A percentile compares a stretch with the other conserved stretches of the same genome.
Conservation (phyloP, 208 protist species). For the Trypanosomatidae sp. region DNA sequence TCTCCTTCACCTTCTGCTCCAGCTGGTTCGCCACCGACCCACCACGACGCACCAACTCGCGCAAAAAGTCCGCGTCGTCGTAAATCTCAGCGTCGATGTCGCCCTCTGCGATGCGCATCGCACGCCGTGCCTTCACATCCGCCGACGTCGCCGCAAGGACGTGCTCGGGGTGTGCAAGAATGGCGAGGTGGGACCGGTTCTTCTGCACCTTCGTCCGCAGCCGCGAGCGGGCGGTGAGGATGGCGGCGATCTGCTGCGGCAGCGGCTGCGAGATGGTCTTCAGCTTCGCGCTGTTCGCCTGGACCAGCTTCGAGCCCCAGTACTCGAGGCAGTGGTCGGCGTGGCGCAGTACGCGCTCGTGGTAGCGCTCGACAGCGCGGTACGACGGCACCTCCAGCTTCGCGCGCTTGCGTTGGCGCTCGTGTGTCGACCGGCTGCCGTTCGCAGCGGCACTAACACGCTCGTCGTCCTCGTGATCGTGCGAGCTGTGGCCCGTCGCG, state of each 20-base stretch:
- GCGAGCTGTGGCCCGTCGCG: constrained; percentile 10
- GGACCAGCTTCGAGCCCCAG: constrained; percentile 76
- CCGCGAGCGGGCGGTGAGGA: constrained; percentile 59
- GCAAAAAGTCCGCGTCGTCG: constrained; percentile 80
- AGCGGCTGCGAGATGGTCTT: constrained; percentile 73
- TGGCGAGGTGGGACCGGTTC: constrained; percentile 62
- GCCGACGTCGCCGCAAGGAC: constrained; percentile 28
- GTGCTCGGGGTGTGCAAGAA: constrained; percentile 75
- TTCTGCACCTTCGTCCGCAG: constrained; percentile 71
- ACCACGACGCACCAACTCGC: constrained; percentile 72
- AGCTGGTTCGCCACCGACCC: constrained; percentile 52
- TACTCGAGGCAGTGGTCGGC: constrained; percentile 59
- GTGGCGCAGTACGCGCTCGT: constrained; percentile 41
- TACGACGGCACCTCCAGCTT: constrained; percentile 9
- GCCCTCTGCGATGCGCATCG: constrained; percentile 67
- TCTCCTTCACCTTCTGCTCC: constrained; percentile 57
- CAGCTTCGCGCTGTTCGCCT: constrained; percentile 59
- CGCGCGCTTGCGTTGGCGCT: too few relatives aligned
- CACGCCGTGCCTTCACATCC: constrained; percentile 54
- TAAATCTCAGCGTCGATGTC: constrained; percentile 83
- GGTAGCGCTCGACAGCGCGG: constrained; percentile 27
- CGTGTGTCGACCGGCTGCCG: background rate
- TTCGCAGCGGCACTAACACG: too few relatives aligned
- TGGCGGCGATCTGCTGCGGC: constrained; percentile 69
- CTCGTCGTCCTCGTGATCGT: too few relatives aligned